Conservation (phyloP, 768 basidiomycete genomes). For the Tylopilus subfusipes region DNA sequence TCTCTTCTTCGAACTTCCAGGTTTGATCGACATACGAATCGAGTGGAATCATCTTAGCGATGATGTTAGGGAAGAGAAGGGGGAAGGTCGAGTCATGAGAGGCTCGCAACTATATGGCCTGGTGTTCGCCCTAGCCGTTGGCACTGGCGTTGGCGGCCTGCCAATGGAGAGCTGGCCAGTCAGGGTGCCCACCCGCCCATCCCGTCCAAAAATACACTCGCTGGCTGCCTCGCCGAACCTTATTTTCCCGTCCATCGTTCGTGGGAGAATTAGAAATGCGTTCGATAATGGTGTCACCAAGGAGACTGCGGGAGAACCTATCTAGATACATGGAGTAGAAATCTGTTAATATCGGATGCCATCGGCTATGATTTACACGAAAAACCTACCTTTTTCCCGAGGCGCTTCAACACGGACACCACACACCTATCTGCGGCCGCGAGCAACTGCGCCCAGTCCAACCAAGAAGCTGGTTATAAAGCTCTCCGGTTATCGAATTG, state of each 20-base stretch:
- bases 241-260: background rate
- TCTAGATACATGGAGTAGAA: background rate
- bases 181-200: background rate
- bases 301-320: background rate
- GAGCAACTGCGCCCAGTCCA: background rate
- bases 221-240: background rate
- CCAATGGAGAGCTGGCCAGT: background rate
- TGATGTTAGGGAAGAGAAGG: background rate
- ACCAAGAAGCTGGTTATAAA: background rate
- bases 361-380: background rate
- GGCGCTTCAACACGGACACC: background rate
- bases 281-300: background rate
- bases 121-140: background rate
- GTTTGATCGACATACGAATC: rapidly evolving
- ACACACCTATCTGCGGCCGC: background rate
- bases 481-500: background rate
- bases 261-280: constrained; percentile 7
- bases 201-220: background rate
- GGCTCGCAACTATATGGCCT: background rate
- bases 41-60: background rate
- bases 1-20: background rate
- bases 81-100: background rate
- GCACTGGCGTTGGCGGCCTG: constrained; percentile 13
- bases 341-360: background rate
- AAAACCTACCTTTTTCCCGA: constrained; percentile 1